Base-by-base conservation (phyloP, 2,329 filamentous ascomycete species). In the Sphaerulina populicola region DNA sequence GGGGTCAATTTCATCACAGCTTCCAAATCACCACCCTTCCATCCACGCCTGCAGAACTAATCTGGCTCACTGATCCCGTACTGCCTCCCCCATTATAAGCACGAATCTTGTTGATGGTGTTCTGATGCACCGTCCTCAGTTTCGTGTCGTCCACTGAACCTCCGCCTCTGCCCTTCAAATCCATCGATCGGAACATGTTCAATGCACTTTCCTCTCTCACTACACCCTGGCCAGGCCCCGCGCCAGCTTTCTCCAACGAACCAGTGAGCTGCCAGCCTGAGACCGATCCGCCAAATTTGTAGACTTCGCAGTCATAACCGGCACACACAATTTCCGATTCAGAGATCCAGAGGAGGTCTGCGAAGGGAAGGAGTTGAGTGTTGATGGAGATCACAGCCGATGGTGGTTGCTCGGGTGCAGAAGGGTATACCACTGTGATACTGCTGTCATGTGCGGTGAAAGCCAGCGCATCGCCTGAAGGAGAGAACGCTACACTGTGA, bases 181-280 rank as follows among this genome's bases (percentile, higher is more conserved):
- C 93, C 93, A 98, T 97, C 74, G 96, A 90, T 64, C 83, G 82
- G 74, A 98, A 98, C 88, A 97, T 95, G 71, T 97, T 95, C 68
- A 96, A 75, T 21, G 93, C 93, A 58, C 86, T 93, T 69, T 97
- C 93, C 71, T 97, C 93, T 30, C 85, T 79, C 49, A 80, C 82
- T 2, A 55, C 54, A 6, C 60, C 57, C 21, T 53, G 55, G 14
- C 58, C 60, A 12, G 57, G 49, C 29, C 54, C 59, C 2, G 57
- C 57, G 71, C 73, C 49, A 76, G 68, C 38, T 79, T 83, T 27
- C 72, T 96, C 90, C 55, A 97, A 74, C 3, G 87, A 85, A 30
- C 89, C 90, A 33, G 78, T 80, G 35, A 96, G 74, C 65, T 88
- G 79, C 93, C 93, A 98, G 39, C 91, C 90, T 31, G 74, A 73